A percentile compares a stretch with the other conserved stretches of the same genome.
Conservation (phyloP, 2,329 filamentous ascomycete genomes). For the Xylaria polymorpha region DNA sequence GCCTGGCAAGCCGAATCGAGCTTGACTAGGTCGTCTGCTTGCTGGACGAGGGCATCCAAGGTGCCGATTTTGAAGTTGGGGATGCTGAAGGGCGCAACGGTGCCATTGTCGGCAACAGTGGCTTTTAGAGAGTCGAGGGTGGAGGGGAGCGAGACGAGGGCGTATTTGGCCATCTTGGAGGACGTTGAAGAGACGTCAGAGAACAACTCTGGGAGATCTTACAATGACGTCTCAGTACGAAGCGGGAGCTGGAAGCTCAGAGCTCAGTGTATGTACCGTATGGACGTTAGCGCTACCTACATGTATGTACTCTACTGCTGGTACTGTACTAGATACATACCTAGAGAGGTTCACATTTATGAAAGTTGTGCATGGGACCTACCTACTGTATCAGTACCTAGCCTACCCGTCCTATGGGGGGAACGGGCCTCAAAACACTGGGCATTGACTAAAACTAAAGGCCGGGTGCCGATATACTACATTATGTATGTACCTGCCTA, state of each 20-base stretch:
- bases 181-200: constrained; percentile 32
- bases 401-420: too few relatives aligned
- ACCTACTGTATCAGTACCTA: too few relatives aligned
- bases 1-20: constrained; percentile 81
- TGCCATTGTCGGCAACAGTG: constrained; percentile 81
- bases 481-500: too few relatives aligned
- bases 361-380: too few relatives aligned
- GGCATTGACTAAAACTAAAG: too few relatives aligned
- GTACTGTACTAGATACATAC: too few relatives aligned
- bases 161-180: constrained; percentile 70
- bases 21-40: constrained; percentile 94
- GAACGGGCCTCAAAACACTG: too few relatives aligned
- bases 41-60: constrained; percentile 91
- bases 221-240: constrained; percentile 35
- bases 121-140: constrained; percentile 80
- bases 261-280: constrained; percentile 6
- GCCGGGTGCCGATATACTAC: too few relatives aligned
- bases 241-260: constrained; percentile 19
- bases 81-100: constrained; percentile 80
- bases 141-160: constrained; percentile 89
- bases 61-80: constrained; percentile 99
- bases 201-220: constrained; percentile 28
- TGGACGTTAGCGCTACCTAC: not conserved
- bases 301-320: not conserved
- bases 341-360: too few relatives aligned